Evolutionary conservation across 345 rosid species (phyloP).

Genomic region (Geranium rotundifolium): DNA sequence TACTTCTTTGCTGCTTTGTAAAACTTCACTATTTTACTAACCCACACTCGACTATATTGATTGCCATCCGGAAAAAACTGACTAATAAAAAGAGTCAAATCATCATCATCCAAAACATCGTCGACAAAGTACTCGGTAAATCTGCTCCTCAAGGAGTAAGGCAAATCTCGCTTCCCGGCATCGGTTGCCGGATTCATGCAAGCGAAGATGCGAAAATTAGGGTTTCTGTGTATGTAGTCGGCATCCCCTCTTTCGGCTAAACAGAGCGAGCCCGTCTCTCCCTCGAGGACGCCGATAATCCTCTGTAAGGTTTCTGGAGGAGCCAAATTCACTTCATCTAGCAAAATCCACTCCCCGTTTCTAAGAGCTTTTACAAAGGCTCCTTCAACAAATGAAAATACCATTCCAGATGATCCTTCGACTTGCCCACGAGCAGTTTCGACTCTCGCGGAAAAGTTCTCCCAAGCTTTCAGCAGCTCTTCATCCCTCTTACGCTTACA

Average conservation of each 20-base stretch:
- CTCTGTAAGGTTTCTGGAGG: conserved; percentile 92
- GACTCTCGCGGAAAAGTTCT: conserved; percentile 38
- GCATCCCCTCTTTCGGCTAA: conserved; percentile 93
- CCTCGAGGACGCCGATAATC: conserved; percentile 84
- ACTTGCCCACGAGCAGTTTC: conserved; percentile 44
- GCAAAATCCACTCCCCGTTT: conserved; percentile 90
- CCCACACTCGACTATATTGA: conserved; percentile 35
- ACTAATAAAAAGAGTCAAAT: conserved; percentile 60
- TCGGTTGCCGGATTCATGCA: conserved; percentile 99
- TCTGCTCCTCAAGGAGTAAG: conserved; percentile 60
- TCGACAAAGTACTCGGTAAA: conserved; percentile 87
- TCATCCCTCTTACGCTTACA: conserved; percentile 64
- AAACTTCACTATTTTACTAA: conserved; percentile 47
- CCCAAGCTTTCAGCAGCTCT: conserved; percentile 38
- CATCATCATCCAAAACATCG: conserved; percentile 62
- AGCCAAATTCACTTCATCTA: conserved; percentile 94
- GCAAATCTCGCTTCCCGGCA: conserved; percentile 94
- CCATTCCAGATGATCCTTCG: conserved; percentile 60
- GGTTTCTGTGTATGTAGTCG: conserved; percentile 54
- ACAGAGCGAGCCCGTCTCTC: conserved; percentile 78
- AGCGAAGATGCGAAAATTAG: conserved; percentile 71
- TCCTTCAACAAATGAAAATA: conserved; percentile 93
- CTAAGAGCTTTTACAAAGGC: conserved; percentile 81
- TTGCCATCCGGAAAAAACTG: conserved; percentile 58
- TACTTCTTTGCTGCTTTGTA: conserved; percentile 66